A percentile compares a stretch with the other conserved stretches of the same genome.
Conservation (phyloP, 352 stramenopile species). For the Globisporangium megalacanthum region DNA sequence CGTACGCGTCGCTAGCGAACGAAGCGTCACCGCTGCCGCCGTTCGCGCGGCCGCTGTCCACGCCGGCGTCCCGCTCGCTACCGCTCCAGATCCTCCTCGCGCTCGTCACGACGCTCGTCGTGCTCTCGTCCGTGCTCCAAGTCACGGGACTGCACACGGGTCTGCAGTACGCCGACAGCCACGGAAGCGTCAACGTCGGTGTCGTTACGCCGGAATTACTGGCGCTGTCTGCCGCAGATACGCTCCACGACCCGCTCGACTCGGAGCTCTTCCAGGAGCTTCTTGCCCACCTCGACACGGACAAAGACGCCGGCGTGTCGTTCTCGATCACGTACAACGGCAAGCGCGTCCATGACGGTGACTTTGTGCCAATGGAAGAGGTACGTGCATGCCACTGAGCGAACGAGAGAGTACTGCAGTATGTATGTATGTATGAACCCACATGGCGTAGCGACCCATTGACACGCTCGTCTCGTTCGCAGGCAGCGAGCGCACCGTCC, state of each 20-base stretch:
- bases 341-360: constrained; percentile 14
- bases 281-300: constrained; percentile 9
- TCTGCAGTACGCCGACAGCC: constrained; percentile 8
- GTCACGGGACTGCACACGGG: constrained; percentile 18
- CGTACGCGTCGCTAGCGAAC: constrained; percentile 11
- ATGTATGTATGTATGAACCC: neutral
- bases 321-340: constrained; percentile 25
- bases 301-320: constrained; percentile 1
- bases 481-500: constrained; percentile 18
- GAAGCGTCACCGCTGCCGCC: constrained; percentile 12
- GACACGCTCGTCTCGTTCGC: neutral
- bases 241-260: constrained; percentile 2
- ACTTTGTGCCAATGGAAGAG: constrained; percentile 31
- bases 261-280: constrained; percentile 7
- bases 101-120: constrained; percentile 26
- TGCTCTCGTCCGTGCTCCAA: constrained; percentile 19
- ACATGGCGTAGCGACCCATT: neutral
- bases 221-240: neutral
- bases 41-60: constrained; percentile 15
- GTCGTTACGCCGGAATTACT: neutral
- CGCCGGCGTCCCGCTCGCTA: constrained; percentile 25
- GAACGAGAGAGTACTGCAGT: neutral
- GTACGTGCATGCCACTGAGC: constrained; percentile 8
- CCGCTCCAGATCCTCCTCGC: constrained; percentile 27
- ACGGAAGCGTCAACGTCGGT: neutral